phyloP scores from a whole-genome alignment of 345 rosid genomes.

The Alliaria petiolata region DNA sequence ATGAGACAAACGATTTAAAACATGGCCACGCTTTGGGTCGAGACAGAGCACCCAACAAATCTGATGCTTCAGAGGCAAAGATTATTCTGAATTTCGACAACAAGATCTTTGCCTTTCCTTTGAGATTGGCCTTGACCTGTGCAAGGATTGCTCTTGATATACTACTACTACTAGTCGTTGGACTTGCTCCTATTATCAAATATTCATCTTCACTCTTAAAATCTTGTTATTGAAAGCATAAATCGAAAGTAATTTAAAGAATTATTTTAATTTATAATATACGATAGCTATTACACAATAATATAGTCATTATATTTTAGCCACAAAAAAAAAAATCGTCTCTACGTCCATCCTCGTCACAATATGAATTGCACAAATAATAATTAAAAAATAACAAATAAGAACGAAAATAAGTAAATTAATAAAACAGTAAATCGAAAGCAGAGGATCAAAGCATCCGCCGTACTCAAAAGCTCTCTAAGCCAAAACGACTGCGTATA shows the following conservation, averaged over 20 bases:
- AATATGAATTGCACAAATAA: neutral
- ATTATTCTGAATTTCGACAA: too few species aligned
- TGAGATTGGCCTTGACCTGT: too few species aligned
- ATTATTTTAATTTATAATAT: neutral
- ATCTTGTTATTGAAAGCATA: neutral
- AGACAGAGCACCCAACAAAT: too few species aligned
- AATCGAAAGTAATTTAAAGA: neutral
- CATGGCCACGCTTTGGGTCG: too few species aligned
- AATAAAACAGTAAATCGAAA: neutral
- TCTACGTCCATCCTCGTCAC: slow-evolving; percentile 8
- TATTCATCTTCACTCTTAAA: neutral
- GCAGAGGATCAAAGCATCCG: slow-evolving; percentile 8
- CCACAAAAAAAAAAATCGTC: neutral
- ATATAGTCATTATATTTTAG: too few species aligned
- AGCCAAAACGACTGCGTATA: slow-evolving; percentile 57
- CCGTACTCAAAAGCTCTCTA: slow-evolving; percentile 26
- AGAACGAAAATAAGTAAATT: neutral
- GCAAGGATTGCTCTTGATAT: too few species aligned
- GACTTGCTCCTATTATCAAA: too few species aligned
- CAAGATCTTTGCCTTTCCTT: too few species aligned
- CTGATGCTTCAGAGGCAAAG: too few species aligned
- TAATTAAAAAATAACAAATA: neutral
- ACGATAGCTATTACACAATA: slow-evolving; percentile 2
- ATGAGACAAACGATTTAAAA: too few species aligned
- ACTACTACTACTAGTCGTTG: too few species aligned